Evolutionary conservation across 2,329 filamentous ascomycete genomes (phyloP).

Genomic region (Pseudogymnoascus sp.): DNA sequence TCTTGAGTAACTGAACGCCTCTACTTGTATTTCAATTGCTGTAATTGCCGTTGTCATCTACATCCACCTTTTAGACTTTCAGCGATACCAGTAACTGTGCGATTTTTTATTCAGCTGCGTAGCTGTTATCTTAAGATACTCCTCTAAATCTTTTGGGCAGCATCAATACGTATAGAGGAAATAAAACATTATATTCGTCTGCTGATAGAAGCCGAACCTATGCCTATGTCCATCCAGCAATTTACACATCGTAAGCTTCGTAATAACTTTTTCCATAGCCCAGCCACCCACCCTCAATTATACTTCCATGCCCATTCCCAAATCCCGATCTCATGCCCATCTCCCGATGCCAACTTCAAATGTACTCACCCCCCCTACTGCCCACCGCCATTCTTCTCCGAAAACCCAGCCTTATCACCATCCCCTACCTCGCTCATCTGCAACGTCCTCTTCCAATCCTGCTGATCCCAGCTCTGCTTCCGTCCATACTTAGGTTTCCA

Average conservation of each 20-base stretch:
- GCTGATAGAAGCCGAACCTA: neutral
- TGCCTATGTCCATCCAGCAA: neutral
- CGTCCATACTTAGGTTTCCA: slow-evolving; percentile 8
- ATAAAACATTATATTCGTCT: neutral
- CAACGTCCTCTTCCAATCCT: slow-evolving; percentile 45
- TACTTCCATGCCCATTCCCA: neutral
- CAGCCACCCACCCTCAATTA: neutral
- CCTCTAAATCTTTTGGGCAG: neutral
- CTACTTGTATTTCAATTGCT: no score
- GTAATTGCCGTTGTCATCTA: no score
- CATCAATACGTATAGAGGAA: neutral
- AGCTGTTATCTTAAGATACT: neutral
- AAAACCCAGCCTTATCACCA: slow-evolving; percentile 23
- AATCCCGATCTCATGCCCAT: neutral
- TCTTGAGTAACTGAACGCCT: no score
- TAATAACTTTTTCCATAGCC: neutral
- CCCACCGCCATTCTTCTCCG: neutral
- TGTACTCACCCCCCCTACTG: neutral
- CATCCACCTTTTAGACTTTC: no score
- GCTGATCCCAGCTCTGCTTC: slow-evolving; percentile 33
- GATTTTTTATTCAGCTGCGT: neutral
- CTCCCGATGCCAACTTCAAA: neutral
- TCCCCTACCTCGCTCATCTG: slow-evolving; percentile 37
- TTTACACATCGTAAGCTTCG: neutral
- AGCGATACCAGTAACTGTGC: no score